These are phyloP conservation scores for Jacaranda copaia DNA, from an alignment of 257 asterid genomes.

Conservation along the genomic window DNA sequence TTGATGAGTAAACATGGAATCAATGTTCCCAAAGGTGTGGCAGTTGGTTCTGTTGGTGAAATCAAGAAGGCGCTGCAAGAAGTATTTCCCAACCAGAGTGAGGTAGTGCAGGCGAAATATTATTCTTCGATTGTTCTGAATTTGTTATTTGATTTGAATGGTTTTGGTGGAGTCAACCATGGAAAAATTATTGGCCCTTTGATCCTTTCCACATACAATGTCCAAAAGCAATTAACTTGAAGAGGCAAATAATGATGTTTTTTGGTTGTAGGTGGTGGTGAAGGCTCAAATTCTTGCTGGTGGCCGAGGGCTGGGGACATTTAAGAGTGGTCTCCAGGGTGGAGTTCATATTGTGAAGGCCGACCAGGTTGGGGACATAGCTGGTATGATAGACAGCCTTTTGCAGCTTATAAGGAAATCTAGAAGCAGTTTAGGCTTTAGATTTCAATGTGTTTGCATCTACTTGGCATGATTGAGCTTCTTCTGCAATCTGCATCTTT, in stretches of 20 bases:
- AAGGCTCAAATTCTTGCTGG: conserved; percentile 97
- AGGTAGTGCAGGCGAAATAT: conserved; percentile 49
- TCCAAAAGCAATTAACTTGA: conserved; percentile 14
- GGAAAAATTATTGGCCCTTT: background rate
- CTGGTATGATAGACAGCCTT: conserved; percentile 56
- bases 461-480: conserved; percentile 25
- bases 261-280: conserved; percentile 72
- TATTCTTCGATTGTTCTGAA: background rate
- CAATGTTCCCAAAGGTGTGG: conserved; percentile 90
- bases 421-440: background rate
- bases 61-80: conserved; percentile 67
- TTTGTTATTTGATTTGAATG: conserved; percentile 16
- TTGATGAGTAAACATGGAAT: conserved; percentile 91
- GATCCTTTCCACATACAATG: background rate
- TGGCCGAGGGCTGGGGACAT: conserved; percentile 91
- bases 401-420: conserved; percentile 8
- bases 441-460: conserved; percentile 5
- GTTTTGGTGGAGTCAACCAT: background rate
- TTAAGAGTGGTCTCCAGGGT: conserved; percentile 89
- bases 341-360: conserved; percentile 93
- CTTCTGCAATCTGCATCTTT: conserved; percentile 29
- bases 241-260: conserved; percentile 18
- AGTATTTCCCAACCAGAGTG: conserved; percentile 66
- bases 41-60: conserved; percentile 69
- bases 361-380: conserved; percentile 79